Base-by-base conservation (phyloP, 2,329 filamentous ascomycete species). In the Acephala macrosclerotiorum region DNA sequence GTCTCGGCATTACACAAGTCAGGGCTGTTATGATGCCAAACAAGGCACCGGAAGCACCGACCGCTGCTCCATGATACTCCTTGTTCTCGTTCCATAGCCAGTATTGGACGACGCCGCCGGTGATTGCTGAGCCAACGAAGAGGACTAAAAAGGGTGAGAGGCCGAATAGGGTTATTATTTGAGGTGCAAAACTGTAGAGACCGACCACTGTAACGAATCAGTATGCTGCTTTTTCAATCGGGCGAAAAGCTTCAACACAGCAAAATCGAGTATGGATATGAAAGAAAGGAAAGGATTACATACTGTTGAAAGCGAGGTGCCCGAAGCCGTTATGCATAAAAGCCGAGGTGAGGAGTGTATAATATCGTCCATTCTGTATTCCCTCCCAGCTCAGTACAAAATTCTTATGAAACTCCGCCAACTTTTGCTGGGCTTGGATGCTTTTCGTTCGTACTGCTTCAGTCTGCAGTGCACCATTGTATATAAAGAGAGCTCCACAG, bases 301-400 rank as follows among this genome's bases (percentile, higher is more conserved):
- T 33, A 33, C 29, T 77, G 67, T 77, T 77, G 40, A 76, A 35
- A 1, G 42, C 67, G n/a, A 77, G 57, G 58, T 78, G 76, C 1
- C 68, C 1, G 1, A 71, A 12, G 25, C 70, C 72, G 8, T 57
- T 64, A 57, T 78, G 77, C 35, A 72, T 72, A 59, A 78, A 77
- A 0, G 71, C 69, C 20, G 73, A 73, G 1, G 73, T 74, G 35
- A 78, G 64, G 29, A 77, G 36, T 4, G 73, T 76, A 20, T 70
- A 71, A 63, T 71, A 71, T 29, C 64, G 59, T 4, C 67, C 70
- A 56, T 70, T 58, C 12, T 65, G 49, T 9, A 68, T 38, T 18
- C 70, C 69, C 8, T 58, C 35, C 18, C 25, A 33, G 16, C 63
- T 63, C 35, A 67, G 53, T 2, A 63, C n/a, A 33, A 66, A 66